Base-by-base conservation (phyloP, 768 basidiomycete genomes). In the Galerina marginata region DNA sequence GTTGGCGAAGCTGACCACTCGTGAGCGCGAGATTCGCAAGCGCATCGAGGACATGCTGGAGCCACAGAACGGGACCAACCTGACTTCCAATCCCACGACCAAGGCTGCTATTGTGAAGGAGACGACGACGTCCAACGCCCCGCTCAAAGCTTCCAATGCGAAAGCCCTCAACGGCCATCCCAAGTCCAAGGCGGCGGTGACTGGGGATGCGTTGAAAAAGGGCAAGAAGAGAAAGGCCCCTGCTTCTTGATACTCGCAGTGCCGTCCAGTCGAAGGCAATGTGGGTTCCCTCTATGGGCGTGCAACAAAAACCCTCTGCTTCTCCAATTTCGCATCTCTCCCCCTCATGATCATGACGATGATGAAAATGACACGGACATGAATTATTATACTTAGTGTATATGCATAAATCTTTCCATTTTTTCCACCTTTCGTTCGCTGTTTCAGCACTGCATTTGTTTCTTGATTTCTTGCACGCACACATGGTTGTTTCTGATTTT, bases 11-110 rank as follows among this genome's bases (percentile, higher is more conserved):
- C 81, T 94, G 38, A 91, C 90, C 6, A 84, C 85, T 2, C 83
- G 85, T 47, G 92, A 94, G 73, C 88, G 90, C 47, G 90, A 92
- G 67, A 81, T 94, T 60, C 87, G 92, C 39, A 88, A 85, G 71
- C 82, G 82, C 46, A 89, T 95, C 38, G 91, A 92, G 70, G 91
- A 92, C 63, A 82, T 89, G 55, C 74, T 86, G 56, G 86, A 84
- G 61, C 83, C 86, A 37, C 79, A 75, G 72, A 53, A 68, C 70
- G 61, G 69, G 25, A 63, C 47, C 26, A 56, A 55, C 43, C 43
- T 49, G 14, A 40, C 51, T 16, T 47, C 55, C 20, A 60, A 42
- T 38, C 46, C 54, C 29, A 49, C 54, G 42, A 59, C 54, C 54
- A 66, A 66, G 39, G 53, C 54, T 20, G 58, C 46, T 12, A 14